Evolutionary conservation across 805 yeast species (phyloP), one percentile per base, ranked within the genome.

Genomic region (Wickerhamiella brachini): DNA sequence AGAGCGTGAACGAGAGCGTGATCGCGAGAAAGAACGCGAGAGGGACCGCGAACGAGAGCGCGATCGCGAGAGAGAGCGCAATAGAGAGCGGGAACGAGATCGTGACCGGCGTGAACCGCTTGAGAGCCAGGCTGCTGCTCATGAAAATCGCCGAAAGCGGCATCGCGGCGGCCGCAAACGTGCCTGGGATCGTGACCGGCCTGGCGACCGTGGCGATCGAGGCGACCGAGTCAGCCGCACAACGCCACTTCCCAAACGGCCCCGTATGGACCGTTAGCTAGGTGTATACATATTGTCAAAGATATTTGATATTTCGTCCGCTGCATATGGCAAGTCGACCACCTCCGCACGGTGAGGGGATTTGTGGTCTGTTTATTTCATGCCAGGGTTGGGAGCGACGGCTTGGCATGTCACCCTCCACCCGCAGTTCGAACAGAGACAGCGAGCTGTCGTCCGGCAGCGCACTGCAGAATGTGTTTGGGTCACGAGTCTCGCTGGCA

Each of bases 381-480:
- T 37, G 41, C 17, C 15, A 15, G 41, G 20, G 20, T 37, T 37
- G 41, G 41, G 41, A 37, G 9, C 41, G 5, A 15, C n/a, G 41
- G 41, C 41, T n/a, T 37, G 41, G 41, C 41, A 37, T 37, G 41
- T 37, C 41, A 37, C 41, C 41, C 17, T 37, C 41, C 17, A 37
- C 41, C 41, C 34, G 12, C 34, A 29, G 34, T 15, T 15, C 20
- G 41, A 15, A 9, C 41, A 37, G 20, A 37, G 44, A 41, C 44
- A 20, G 15, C 24, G 24, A 41, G 24, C 44, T 41, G 13, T 12
- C 24, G 24, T 15, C 44, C 24, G 44, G 44, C 9, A 41, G 44
- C 31, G 47, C 71, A 9, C 57, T 69, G 17, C 56, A 60, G 10
- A 69, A 65, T 17, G 70, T 69, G 34, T 69, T 69, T 54, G 72